Base-by-base conservation (phyloP, 2,329 filamentous ascomycete species). In the Karstenula rhodostoma region DNA sequence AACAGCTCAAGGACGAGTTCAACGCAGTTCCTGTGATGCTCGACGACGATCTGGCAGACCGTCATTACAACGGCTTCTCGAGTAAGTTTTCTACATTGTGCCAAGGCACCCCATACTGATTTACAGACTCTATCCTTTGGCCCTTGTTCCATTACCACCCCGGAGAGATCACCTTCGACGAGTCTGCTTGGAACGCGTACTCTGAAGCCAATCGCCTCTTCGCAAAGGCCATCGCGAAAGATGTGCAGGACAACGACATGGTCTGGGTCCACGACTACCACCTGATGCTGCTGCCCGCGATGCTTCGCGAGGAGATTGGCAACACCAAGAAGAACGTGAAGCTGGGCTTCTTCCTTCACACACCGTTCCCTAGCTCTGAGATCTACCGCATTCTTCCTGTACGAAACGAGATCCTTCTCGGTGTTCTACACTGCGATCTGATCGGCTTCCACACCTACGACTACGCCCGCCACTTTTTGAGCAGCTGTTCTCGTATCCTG, bases 181-280 rank as follows among this genome's bases (percentile, higher is more conserved):
- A 98, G 81, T 90, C 90, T 44, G 91, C 93, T 4, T 99, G 95
- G 95, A 86, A 89, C 25, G 94, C 93, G 55, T 98, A 98, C 82
- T 89, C 89, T 72, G 91, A 97, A 75, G 94, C 96, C 67, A 99
- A 98, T 80, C 88, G 90, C 50, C 85, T 96, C 8, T 99, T 98
- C 73, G 94, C 95, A 60, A 90, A 94, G 81, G 89, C 91, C 15
- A 90, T 99, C 67, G 89, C 91, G 58, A 89, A 90, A 70, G 92
- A 97, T 71, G 92, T 97, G 12, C 87, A 94, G 77, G 94, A 98
- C 76, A 94, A 93, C 58, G 95, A 99, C 79, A 82, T 97, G 72
- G 90, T 99, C 72, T 99, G 95, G 95, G 92, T 99, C 6, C 95
- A 99, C 78, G 95, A 99, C 79, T 99, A 98, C 81, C 95, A 99